Percentiles rank a stretch among this genome's conserved stretches.
Evolutionary conservation across 225 moss, liverwort and hornwort species (phyloP).

Genomic region (Straminergon stramineum): DNA sequence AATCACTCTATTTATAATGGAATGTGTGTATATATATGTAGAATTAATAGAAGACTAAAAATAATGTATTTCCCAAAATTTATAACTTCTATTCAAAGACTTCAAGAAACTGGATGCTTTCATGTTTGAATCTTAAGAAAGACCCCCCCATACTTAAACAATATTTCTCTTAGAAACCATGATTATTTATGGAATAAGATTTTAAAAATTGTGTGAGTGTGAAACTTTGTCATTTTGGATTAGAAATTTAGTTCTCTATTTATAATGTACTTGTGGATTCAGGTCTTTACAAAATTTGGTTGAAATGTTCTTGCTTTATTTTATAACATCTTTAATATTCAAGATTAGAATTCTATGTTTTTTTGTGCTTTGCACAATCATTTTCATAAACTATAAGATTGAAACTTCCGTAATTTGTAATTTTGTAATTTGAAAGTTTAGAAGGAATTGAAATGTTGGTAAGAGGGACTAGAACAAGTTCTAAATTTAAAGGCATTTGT

Average conservation of each 20-base stretch:
- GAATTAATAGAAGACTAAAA: neutral
- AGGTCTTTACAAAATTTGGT: rapidly evolving
- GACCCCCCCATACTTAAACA: rapidly evolving
- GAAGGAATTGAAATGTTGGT: neutral
- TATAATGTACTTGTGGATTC: neutral
- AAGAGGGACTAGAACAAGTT: neutral
- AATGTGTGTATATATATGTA: no score
- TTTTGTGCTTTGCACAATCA: neutral
- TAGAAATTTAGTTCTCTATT: neutral
- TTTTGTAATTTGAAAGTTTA: neutral
- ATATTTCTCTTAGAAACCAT: neutral
- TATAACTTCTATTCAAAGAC: neutral
- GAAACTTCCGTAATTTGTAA: no score
- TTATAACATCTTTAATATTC: neutral
- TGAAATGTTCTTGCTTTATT: neutral
- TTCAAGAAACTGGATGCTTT: neutral
- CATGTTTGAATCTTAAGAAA: neutral
- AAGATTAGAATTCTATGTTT: neutral
- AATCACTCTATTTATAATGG: neutral
- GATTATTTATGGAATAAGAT: rapidly evolving
- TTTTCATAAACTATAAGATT: neutral
- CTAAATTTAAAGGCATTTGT: neutral
- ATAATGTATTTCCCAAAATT: neutral
- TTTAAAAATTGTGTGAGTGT: neutral
- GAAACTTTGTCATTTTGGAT: neutral